Percentiles rank a stretch among this genome's conserved stretches.
Conservation (phyloP, 371 early-diverging fungal genomes). For the Chytridium lagenaria region DNA sequence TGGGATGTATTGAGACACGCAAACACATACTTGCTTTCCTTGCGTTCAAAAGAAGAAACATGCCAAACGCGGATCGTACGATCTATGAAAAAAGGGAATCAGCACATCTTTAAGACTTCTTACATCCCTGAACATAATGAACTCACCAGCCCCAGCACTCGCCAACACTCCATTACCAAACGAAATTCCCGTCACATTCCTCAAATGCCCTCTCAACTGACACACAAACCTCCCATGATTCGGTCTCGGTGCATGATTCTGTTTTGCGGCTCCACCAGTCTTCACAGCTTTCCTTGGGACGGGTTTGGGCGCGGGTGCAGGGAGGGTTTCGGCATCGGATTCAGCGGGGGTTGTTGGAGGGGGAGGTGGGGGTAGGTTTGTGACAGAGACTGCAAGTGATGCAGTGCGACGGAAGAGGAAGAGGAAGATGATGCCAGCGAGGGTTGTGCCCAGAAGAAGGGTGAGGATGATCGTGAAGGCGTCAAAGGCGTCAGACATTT, state of each 20-base stretch:
- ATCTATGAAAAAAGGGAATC: too few relatives aligned
- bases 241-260: constrained; percentile 8
- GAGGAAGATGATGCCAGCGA: neutral
- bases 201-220: constrained; percentile 6
- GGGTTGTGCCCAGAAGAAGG: neutral
- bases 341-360: constrained; percentile 1
- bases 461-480: constrained; percentile 1
- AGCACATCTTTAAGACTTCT: too few relatives aligned
- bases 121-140: too few relatives aligned
- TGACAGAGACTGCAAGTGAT: neutral
- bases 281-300: neutral
- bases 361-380: constrained; percentile 8
- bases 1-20: neutral
- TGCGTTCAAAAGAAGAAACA: neutral
- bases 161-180: neutral
- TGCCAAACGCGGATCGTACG: neutral
- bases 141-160: neutral
- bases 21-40: constrained; percentile 5
- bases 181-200: neutral
- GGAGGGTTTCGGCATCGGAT: neutral
- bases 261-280: neutral
- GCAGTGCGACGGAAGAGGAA: neutral
- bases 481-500: neutral
- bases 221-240: neutral
- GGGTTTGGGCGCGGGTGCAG: neutral